Percentiles rank a stretch among this genome's conserved stretches.
Conservation (phyloP, 345 rosid species). For the Tarenaya hassleriana region DNA sequence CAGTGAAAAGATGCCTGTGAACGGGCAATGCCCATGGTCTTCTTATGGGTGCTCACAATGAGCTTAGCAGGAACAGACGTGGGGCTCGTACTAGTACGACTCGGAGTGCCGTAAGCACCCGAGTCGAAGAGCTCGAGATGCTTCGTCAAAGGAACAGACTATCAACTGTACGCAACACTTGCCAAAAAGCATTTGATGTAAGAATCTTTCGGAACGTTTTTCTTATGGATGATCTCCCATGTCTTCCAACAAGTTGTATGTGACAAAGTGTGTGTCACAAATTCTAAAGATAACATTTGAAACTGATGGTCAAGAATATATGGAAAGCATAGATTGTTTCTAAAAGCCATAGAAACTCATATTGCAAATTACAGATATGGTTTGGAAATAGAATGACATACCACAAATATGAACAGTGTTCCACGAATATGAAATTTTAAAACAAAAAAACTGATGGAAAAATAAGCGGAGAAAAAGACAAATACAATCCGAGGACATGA, state of each 20-base stretch:
- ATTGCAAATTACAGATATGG: too few relatives aligned
- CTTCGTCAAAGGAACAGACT: conserved; percentile 90
- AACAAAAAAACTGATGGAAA: too few relatives aligned
- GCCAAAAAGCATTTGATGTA: background rate
- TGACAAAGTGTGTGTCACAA: too few relatives aligned
- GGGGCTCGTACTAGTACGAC: conserved; percentile 59
- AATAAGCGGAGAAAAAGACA: too few relatives aligned
- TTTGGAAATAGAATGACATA: too few relatives aligned
- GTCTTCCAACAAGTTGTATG: background rate
- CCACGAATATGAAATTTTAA: too few relatives aligned
- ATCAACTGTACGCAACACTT: conserved; percentile 55
- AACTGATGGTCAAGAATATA: too few relatives aligned
- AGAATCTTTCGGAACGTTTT: background rate
- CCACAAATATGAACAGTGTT: too few relatives aligned
- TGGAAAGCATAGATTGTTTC: too few relatives aligned
- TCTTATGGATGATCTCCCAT: background rate
- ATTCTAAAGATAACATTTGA: too few relatives aligned
- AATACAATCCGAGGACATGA: too few relatives aligned
- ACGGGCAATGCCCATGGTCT: conserved; percentile 38
- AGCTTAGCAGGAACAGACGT: conserved; percentile 49
- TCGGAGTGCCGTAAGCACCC: conserved; percentile 55
- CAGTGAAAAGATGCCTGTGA: conserved; percentile 18
- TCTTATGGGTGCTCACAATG: conserved; percentile 38
- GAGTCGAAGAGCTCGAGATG: conserved; percentile 96
- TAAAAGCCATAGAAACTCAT: too few relatives aligned